phyloP scores from a whole-genome alignment of 768 basidiomycete genomes.

The Lactarius hengduanensis region DNA sequence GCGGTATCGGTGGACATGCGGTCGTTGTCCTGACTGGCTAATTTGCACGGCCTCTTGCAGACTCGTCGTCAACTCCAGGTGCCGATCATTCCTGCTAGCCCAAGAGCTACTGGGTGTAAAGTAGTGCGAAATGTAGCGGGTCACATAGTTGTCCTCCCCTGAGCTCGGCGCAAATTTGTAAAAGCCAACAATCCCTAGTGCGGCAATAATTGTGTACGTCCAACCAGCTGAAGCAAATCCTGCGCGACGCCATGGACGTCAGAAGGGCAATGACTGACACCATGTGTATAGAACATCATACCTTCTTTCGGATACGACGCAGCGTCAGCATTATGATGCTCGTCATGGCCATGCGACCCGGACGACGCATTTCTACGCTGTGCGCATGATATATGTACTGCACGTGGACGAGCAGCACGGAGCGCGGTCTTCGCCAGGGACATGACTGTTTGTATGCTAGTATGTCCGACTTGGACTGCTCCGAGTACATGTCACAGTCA shows the following conservation, averaged over 20 bases:
- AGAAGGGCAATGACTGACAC: constrained; percentile 4
- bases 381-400: background rate
- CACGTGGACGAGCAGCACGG: constrained; percentile 17
- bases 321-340: constrained; percentile 44
- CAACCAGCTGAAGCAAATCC: constrained; percentile 68
- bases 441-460: constrained; percentile 13
- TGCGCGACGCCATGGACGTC: constrained; percentile 30
- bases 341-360: constrained; percentile 32
- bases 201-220: constrained; percentile 57
- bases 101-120: constrained; percentile 53
- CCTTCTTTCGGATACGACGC: constrained; percentile 59
- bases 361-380: constrained; percentile 35
- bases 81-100: constrained; percentile 54
- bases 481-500: constrained; percentile 1
- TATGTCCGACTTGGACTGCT: background rate
- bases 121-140: constrained; percentile 64
- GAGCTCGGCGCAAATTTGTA: constrained; percentile 71
- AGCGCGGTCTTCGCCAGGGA: constrained; percentile 24
- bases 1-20: constrained; percentile 57
- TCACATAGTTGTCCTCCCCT: constrained; percentile 59
- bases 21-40: constrained; percentile 44
- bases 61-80: constrained; percentile 48
- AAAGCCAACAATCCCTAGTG: constrained; percentile 49
- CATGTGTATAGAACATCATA: constrained; percentile 36
- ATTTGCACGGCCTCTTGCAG: constrained; percentile 44